Evolutionary conservation across 2,329 filamentous ascomycete species (phyloP), one percentile per base, ranked within the genome.

Genomic region (Metarhizium anisopliae): DNA sequence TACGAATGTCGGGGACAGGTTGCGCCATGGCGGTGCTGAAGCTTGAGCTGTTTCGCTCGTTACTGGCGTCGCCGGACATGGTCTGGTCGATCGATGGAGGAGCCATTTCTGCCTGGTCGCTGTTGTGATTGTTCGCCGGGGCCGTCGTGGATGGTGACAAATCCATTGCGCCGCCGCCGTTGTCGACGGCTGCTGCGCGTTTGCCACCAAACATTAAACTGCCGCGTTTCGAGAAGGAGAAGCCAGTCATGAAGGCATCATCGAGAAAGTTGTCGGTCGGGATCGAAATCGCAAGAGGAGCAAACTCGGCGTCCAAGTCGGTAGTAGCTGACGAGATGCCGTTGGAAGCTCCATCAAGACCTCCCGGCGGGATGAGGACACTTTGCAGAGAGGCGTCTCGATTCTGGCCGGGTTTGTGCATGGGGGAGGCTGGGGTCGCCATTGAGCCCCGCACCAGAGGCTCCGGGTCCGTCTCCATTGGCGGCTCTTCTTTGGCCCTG

Each of bases 141-240:
- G 53, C 53, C 59, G 58, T 63, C 56, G 58, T 18, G 18, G 30
- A 42, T 16, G 56, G 14, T 40, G 53, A 18, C 57, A 60, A 29
- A 47, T 52, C 50, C 36, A 16, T 59, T 51, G 56, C 59, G 60
- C 59, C 60, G 60, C 59, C 59, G 55, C 53, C 54, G 56, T 45
- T 4, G 32, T 11, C 25, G 25, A 25, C 25, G 6, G 32, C 32
- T 11, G 53, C 52, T 43, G 59, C 60, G 58, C 63, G 72, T 64
- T 77, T 77, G 54, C 75, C 77, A 59, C 78, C 76, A 64, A 84
- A 76, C 76, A 86, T 81, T 63, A 86, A 73, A 68, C 82, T 85
- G 60, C 83, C 83, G 62, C 83, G 76, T 59, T 83, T 83, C 56
- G 82, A 84, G 65, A 86, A 86, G 60, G 76, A 76, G 60, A 86